A percentile compares a stretch with the other conserved stretches of the same genome.
Evolutionary conservation across 768 basidiomycete genomes (phyloP).

Genomic region (Dentipellis fragilis): DNA sequence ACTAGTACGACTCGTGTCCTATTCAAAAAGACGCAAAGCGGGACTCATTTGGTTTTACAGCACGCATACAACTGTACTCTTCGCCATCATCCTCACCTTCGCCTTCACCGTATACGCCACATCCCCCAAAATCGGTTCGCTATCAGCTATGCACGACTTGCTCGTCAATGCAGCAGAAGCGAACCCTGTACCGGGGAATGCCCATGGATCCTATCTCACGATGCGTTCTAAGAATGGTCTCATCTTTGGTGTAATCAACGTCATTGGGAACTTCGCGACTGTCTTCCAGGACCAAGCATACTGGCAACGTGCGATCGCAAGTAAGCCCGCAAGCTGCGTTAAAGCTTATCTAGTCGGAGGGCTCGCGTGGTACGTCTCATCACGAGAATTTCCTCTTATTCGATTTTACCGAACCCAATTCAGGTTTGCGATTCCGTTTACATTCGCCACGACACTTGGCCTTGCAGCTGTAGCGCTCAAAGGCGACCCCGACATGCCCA

Average conservation of each 20-base stretch:
- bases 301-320: conserved; percentile 89
- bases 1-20: conserved; percentile 49
- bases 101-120: conserved; percentile 79
- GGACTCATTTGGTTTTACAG: conserved; percentile 25
- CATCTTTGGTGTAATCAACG: conserved; percentile 73
- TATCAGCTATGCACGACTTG: conserved; percentile 68
- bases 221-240: conserved; percentile 50
- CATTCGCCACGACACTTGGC: conserved; percentile 80
- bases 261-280: conserved; percentile 73
- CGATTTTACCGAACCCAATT: neutral
- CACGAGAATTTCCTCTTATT: no score
- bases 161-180: conserved; percentile 45
- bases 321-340: conserved; percentile 72
- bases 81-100: conserved; percentile 71
- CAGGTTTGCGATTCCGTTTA: conserved; percentile 81
- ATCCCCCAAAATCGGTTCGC: conserved; percentile 69
- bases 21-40: neutral
- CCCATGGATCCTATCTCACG: conserved; percentile 67
- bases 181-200: conserved; percentile 70
- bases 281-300: conserved; percentile 59
- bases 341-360: conserved; percentile 89
- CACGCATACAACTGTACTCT: conserved; percentile 80
- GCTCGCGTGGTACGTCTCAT: conserved; percentile 56
- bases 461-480: conserved; percentile 79
- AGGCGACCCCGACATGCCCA: conserved; percentile 42